phyloP scores from a whole-genome alignment of 2,329 filamentous ascomycete species.

The Beauveria sp. region DNA sequence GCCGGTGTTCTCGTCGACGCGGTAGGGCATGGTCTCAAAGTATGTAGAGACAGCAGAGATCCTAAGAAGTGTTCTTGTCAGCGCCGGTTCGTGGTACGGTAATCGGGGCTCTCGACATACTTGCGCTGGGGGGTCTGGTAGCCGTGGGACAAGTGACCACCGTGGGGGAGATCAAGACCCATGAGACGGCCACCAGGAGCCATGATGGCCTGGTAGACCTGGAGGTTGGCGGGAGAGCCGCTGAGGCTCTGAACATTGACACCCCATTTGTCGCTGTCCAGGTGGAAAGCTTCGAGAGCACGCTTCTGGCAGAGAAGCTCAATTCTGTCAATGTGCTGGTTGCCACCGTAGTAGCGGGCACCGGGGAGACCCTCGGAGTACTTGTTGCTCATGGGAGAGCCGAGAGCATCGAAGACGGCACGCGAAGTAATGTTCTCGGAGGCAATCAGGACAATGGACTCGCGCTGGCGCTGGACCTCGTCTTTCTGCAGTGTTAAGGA shows the following conservation, averaged over 20 bases:
- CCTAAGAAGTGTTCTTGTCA: slow-evolving; percentile 28
- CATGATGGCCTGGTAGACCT: slow-evolving; percentile 97
- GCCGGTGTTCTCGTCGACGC: slow-evolving; percentile 79
- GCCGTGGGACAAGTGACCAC: slow-evolving; percentile 90
- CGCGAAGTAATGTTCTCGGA: slow-evolving; percentile 99
- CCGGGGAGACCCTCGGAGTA: slow-evolving; percentile 98
- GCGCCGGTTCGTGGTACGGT: neutral
- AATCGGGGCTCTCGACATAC: slow-evolving; percentile 35
- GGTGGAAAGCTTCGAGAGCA: slow-evolving; percentile 83
- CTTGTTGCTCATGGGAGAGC: slow-evolving; percentile 95
- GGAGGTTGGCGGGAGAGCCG: slow-evolving; percentile 91
- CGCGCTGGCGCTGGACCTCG: slow-evolving; percentile 92
- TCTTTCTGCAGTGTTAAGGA: slow-evolving; percentile 52
- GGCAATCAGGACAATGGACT: slow-evolving; percentile 97
- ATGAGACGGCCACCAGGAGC: slow-evolving; percentile 92
- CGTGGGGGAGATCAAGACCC: slow-evolving; percentile 91
- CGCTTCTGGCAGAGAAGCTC: slow-evolving; percentile 92
- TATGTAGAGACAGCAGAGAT: slow-evolving; percentile 98
- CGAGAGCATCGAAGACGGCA: slow-evolving; percentile 94
- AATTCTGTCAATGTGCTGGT: slow-evolving; percentile 96
- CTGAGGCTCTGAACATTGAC: slow-evolving; percentile 96
- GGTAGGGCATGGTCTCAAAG: slow-evolving; percentile 98
- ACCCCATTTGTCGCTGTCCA: slow-evolving; percentile 86
- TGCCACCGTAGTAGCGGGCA: slow-evolving; percentile 97
- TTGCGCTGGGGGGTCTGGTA: slow-evolving; percentile 96